Evolutionary conservation across 1,284 basidiomycete genomes (phyloP), one percentile per base, ranked within the genome.

Genomic region (Malassezia arunalokei): DNA sequence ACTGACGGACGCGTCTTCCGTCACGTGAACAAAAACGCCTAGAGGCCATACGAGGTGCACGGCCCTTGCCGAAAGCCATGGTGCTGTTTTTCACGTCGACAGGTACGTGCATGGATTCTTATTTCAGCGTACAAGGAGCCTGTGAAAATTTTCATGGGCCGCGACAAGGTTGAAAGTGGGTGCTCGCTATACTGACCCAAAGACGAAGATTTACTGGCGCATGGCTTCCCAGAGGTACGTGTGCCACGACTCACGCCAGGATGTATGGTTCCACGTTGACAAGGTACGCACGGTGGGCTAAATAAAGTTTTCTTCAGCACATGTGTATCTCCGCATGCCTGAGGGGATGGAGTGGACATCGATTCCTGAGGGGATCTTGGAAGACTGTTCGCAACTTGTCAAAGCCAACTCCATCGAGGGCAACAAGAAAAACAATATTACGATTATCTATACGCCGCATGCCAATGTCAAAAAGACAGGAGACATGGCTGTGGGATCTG

Each of bases 361-460:
- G 8, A 86, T 98, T 40, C 91, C 92, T 0, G 79, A 84, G 47
- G 76, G 81, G 0, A 76, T 95, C 8, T 76, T 96, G 24, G 77
- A 78, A 8, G 91, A 98, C 71, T 87, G 87, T 59, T 86, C 88
- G 0, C 92, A 98, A 74, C 78, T 98, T 1, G 90, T 95, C 40
- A 98, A 98, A 75, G 91, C 92, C 0, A 96, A 96, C 67, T 91
- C 87, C 3, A 98, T 98, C 50, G 88, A 95, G 37, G 89, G 86
- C 45, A 95, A 96, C 77, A 95, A 95, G 76, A 91, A 90, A 75
- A 86, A 92, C 62, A 86, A 92, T 70, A 68, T 95, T 28, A 87
- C 86, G 11, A 80, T 98, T 65, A 95, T 98, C 56, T 96, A 91
- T 73, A 95, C 91, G 0, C 91, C 89, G 0, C 63, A 61, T 63